Percentiles rank a stretch among this genome's conserved stretches.
These are phyloP conservation scores for Diaporthe nobilis DNA, from an alignment of 2,329 filamentous ascomycete genomes.

Conservation along the genomic window DNA sequence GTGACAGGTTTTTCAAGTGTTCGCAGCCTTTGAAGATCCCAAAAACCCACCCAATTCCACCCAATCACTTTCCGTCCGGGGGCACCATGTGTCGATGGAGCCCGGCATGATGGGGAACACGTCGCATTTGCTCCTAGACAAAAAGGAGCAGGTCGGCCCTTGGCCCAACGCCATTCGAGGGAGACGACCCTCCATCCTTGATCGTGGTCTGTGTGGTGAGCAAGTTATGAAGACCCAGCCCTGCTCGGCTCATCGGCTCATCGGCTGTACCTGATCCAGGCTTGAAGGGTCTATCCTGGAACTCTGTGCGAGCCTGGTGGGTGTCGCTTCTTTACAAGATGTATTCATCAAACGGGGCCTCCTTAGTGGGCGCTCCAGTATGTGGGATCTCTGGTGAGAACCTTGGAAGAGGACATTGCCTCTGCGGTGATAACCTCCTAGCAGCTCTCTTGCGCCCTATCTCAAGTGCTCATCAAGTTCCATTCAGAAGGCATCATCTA, in stretches of 20 bases:
- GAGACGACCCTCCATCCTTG: not conserved
- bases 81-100: not conserved
- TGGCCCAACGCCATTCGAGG: not conserved
- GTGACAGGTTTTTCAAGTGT: not conserved
- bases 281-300: not conserved
- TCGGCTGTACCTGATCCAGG: slow-evolving; percentile 4
- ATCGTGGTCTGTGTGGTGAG: not conserved
- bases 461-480: not conserved
- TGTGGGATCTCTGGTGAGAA: not conserved
- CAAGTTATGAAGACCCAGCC: not conserved
- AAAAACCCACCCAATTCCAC: not conserved
- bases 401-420: not conserved
- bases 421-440: not conserved
- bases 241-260: slow-evolving; percentile 12
- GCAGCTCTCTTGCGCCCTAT: not conserved
- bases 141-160: slow-evolving; percentile 25
- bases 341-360: slow-evolving; percentile 29
- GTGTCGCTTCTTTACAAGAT: not conserved
- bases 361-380: not conserved
- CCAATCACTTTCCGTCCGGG: not conserved
- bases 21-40: not conserved
- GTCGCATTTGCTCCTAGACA: slow-evolving; percentile 18
- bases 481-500: not conserved
- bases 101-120: not conserved
- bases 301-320: not conserved